phyloP scores from a whole-genome alignment of 371 early-diverging fungal genomes.

The Entomophthora muscae region DNA sequence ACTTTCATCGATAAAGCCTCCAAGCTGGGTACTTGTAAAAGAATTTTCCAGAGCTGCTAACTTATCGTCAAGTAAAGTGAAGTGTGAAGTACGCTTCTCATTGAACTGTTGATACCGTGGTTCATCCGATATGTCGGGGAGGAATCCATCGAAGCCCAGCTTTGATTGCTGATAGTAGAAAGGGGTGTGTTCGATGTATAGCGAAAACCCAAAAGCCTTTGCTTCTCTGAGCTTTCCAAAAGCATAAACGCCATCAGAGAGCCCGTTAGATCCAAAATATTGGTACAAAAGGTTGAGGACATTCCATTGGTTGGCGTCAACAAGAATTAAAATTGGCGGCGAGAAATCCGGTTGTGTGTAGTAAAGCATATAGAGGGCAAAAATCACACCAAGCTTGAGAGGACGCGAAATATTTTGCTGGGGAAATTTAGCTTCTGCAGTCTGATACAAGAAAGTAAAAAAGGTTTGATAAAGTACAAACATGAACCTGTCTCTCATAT shows the following conservation, averaged over 20 bases:
- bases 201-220: not conserved
- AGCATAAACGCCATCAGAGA: not conserved
- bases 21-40: not conserved
- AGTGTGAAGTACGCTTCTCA: not conserved
- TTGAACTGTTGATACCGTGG: not conserved
- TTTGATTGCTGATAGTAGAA: not conserved
- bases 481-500: not conserved
- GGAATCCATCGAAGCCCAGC: not conserved
- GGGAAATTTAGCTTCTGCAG: not conserved
- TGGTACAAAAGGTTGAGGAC: not conserved
- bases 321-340: not conserved
- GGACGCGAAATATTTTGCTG: not conserved
- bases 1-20: not conserved
- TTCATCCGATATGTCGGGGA: not conserved
- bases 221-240: not conserved
- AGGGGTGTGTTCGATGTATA: not conserved
- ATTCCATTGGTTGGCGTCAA: slow-evolving; percentile 1
- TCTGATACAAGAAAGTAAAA: not conserved
- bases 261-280: not conserved
- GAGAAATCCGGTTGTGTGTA: not conserved
- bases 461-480: not conserved
- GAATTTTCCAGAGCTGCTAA: not conserved
- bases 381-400: not conserved
- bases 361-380: not conserved
- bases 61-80: not conserved